Conservation (phyloP, 164 flowering plant genomes). For the Euptelea pleiosperma region DNA sequence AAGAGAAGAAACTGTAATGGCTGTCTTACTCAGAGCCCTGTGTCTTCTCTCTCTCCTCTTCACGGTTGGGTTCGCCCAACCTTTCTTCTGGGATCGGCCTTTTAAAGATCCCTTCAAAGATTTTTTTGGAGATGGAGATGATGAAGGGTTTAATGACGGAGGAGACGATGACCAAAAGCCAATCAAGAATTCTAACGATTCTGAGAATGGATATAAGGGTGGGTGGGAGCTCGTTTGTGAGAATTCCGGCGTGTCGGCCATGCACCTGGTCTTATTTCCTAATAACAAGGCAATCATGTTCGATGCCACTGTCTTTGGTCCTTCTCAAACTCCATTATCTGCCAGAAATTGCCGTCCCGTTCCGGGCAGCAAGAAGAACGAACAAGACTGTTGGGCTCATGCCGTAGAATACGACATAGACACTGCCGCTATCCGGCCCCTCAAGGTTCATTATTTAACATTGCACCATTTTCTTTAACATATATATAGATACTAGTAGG, state of each 20-base stretch:
- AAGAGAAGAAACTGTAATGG: constrained; percentile 33
- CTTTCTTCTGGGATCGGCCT: background rate
- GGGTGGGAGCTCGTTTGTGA: constrained; percentile 41
- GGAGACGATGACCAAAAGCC: background rate
- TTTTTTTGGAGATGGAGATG: background rate
- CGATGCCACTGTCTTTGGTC: constrained; percentile 54
- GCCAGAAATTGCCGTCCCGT: constrained; percentile 30
- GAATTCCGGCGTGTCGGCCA: constrained; percentile 59
- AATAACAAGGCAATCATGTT: constrained; percentile 53
- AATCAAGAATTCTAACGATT: background rate
- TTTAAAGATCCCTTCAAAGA: background rate
- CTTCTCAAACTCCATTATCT: constrained; percentile 32
- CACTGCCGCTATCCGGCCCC: constrained; percentile 34
- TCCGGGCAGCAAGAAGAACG: background rate
- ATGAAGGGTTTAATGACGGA: no score
- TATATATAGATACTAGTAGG: no score
- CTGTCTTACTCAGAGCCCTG: constrained; percentile 18
- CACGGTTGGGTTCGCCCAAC: constrained; percentile 2
- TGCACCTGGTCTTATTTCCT: constrained; percentile 63
- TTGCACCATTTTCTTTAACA: background rate
- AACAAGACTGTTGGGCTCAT: constrained; percentile 68
- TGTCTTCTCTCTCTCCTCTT: constrained; percentile 32
- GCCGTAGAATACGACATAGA: constrained; percentile 45
- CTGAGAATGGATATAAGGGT: constrained; percentile 28
- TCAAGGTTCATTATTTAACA: constrained; percentile 33